Conservation (phyloP, 78 protist species). For the Pigoraptor vietnamica region DNA sequence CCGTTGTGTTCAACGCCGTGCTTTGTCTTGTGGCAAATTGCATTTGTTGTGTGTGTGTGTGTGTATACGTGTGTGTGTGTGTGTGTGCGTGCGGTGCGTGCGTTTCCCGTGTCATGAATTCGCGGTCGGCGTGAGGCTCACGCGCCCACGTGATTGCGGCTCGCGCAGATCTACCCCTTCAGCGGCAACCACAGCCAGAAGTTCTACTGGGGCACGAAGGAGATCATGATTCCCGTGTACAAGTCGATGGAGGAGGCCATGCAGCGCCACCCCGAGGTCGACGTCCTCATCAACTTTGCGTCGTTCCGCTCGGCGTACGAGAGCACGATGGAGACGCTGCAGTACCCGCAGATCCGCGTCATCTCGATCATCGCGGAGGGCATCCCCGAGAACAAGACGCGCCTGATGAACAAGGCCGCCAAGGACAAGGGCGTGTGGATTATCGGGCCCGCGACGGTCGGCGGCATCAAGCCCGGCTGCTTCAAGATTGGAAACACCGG, state of each 20-base stretch:
- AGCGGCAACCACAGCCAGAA: constrained; percentile 65
- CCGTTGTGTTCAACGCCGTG: too few species aligned
- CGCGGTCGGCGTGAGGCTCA: too few species aligned
- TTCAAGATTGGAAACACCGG: constrained; percentile 92
- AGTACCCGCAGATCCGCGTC: constrained; percentile 31
- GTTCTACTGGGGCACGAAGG: constrained; percentile 83
- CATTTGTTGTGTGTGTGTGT: too few species aligned
- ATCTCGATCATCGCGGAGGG: constrained; percentile 87
- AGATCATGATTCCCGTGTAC: constrained; percentile 77
- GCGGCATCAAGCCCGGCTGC: constrained; percentile 89
- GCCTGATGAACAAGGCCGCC: constrained; percentile 50
- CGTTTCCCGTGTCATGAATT: neutral
- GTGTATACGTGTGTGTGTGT: neutral
- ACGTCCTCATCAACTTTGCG: constrained; percentile 89
- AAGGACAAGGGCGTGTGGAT: constrained; percentile 41
- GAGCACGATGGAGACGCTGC: constrained; percentile 64
- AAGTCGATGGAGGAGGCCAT: constrained; percentile 51
- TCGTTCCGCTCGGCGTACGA: constrained; percentile 74
- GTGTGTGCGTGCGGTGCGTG: neutral
- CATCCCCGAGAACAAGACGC: constrained; percentile 83
- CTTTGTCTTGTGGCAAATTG: too few species aligned
- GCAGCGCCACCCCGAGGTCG: constrained; percentile 53
- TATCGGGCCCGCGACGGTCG: constrained; percentile 96
- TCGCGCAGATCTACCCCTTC: constrained; percentile 42
- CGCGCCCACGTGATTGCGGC: too few species aligned